Evolutionary conservation across 2,329 filamentous ascomycete species (phyloP).

Genomic region (Fusarium devonianum): DNA sequence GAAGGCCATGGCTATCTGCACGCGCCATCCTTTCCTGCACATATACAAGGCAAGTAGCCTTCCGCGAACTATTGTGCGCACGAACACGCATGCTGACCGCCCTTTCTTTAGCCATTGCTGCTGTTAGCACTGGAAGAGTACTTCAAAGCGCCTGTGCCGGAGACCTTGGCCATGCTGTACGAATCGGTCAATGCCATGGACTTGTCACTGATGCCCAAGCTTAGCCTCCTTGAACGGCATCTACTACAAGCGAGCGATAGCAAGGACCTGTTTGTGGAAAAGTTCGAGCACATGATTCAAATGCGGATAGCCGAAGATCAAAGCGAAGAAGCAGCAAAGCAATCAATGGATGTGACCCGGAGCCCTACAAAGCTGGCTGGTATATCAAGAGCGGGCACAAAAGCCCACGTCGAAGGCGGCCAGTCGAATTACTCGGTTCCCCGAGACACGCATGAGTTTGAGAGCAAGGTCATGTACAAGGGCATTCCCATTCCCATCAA

Average conservation of each 20-base stretch:
- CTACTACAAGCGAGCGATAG: slow-evolving; percentile 90
- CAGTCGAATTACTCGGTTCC: slow-evolving; percentile 77
- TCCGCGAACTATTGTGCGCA: not conserved
- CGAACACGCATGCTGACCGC: slow-evolving; percentile 25
- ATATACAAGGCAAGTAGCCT: slow-evolving; percentile 83
- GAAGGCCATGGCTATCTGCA: slow-evolving; percentile 99
- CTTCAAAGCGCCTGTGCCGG: slow-evolving; percentile 87
- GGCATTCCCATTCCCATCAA: slow-evolving; percentile 97
- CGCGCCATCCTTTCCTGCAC: slow-evolving; percentile 93
- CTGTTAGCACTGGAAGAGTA: slow-evolving; percentile 94
- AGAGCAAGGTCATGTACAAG: slow-evolving; percentile 94
- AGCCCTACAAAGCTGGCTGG: slow-evolving; percentile 56
- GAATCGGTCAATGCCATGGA: slow-evolving; percentile 97
- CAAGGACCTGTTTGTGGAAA: slow-evolving; percentile 96
- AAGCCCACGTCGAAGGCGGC: slow-evolving; percentile 66
- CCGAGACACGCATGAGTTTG: slow-evolving; percentile 96
- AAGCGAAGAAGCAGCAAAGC: slow-evolving; percentile 51
- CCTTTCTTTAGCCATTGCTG: slow-evolving; percentile 72
- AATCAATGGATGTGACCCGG: slow-evolving; percentile 51
- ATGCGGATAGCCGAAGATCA: slow-evolving; percentile 76
- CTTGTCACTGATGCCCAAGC: slow-evolving; percentile 85
- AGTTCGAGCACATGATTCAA: slow-evolving; percentile 94
- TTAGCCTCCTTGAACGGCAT: slow-evolving; percentile 83
- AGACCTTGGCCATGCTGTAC: slow-evolving; percentile 88
- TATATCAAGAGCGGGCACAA: slow-evolving; percentile 68